Conservation (phyloP, 2,329 filamentous ascomycete genomes). For the Scopulariopsis brevicaulis region DNA sequence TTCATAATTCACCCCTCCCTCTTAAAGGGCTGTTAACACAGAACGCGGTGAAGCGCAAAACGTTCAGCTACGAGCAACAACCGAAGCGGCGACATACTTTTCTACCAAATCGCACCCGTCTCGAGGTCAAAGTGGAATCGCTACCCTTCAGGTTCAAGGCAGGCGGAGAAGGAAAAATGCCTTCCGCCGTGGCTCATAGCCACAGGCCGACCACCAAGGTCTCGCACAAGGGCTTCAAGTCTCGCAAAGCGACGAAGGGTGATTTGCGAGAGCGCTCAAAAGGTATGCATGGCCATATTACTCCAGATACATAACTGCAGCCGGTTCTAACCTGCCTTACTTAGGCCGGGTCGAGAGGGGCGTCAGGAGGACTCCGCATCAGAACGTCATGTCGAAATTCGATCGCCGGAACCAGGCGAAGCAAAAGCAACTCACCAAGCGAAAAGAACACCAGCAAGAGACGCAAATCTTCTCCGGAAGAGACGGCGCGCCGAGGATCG, state of each 20-base stretch:
- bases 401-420: constrained; percentile 91
- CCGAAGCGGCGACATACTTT: not conserved
- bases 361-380: constrained; percentile 77
- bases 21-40: not conserved
- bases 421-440: constrained; percentile 75
- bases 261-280: constrained; percentile 76
- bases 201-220: constrained; percentile 89
- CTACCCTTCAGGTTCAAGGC: constrained; percentile 84
- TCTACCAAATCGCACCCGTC: not conserved
- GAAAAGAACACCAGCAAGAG: constrained; percentile 70
- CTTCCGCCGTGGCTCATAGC: constrained; percentile 59
- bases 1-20: not conserved
- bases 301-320: not conserved
- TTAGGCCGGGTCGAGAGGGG: constrained; percentile 73
- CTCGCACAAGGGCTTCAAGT: constrained; percentile 84
- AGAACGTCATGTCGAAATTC: constrained; percentile 95
- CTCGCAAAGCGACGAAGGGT: constrained; percentile 79
- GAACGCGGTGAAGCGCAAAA: not conserved
- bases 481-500: constrained; percentile 77
- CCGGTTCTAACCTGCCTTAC: not conserved
- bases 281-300: constrained; percentile 38
- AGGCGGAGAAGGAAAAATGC: constrained; percentile 61
- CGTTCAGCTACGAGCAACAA: not conserved
- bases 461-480: constrained; percentile 74
- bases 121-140: constrained; percentile 45